Base-by-base conservation (phyloP, 2,329 filamentous ascomycete species). In the Fusarium sulawesiense region DNA sequence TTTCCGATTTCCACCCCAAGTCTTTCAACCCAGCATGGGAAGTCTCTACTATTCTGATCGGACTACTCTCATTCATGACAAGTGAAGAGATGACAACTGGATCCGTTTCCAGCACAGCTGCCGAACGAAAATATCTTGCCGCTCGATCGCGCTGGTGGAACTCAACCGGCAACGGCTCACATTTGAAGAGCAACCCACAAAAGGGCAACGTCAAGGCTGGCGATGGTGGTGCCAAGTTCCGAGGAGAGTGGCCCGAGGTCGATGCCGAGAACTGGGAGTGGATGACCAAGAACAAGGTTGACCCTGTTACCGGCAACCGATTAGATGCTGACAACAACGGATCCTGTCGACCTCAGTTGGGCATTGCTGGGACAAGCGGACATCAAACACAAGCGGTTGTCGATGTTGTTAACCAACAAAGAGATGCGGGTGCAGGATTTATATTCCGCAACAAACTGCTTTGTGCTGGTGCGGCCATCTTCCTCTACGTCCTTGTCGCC, bases 11-110 rank as follows among this genome's bases (percentile, higher is more conserved):
- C 82, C 96, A 99, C 78, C 96, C 96, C 6, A 97, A 97, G 80
- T 95, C 92, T 29, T 99, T 98, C 85, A 99, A 99, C 79, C 96
- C 96, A 3, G 94, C 96, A 2, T 99, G 96, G 96, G 95, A 97
- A 77, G 96, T 99, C 10, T 95, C 92, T 57, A 99, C 96, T 1
- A 99, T 99, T 70, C 84, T 99, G 18, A 97, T 97, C 58, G 96
- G 96, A 12, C 87, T 99, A 29, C 85, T 98, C 68, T 97, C 92
- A 41, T 99, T 99, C 82, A 99, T 99, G 96, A 98, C 95, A 4
- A 93, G 93, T 71, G 95, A 99, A 78, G 96, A 99, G 83, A 98
- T 98, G 92, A 99, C 96, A 0, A 98, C 96, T 0, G 96, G 96
- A 4, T 94, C 91, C 30, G 89, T 99, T 30, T 91, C 91, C 8